Evolutionary conservation across 2,329 filamentous ascomycete species (phyloP), one percentile per base, ranked within the genome.

Genomic region (Blastomyces gilchristii): DNA sequence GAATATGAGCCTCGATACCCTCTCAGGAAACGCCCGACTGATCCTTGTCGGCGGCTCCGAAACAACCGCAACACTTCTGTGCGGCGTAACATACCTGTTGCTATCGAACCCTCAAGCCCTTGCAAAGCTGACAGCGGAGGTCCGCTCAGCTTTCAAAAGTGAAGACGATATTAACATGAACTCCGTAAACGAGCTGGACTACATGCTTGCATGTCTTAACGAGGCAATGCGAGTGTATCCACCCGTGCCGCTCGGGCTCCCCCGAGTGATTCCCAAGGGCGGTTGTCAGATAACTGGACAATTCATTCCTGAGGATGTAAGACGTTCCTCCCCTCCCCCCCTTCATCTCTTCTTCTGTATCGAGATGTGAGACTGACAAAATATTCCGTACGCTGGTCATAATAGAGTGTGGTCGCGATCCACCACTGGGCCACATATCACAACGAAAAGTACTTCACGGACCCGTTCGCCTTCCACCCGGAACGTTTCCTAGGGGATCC

Each of bases 341-440:
- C 9, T 8, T 41, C 11, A 41, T 14, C 39, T 11, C 9, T 18
- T 25, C 3, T 25, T n/a, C n/a, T 22, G 12, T 14, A 3, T n/a
- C 12, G n/a, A 7, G 22, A 41, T 41, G n/a, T 18, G 12, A 22
- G 22, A 58, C 57, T 59, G n/a, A 59, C 41, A 31, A 59, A 28
- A 18, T 11, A 41, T 41, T 22, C 5, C 6, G 18, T 45, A 22
- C 56, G n/a, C n/a, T 5, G 3, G 1, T 22, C n/a, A 22, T 12
- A 16, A 4, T 62, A 80, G 78, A 80, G 76, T 1, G 67, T 69
- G 2, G 73, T 82, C 0, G 72, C 74, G 0, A 71, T 81, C 0
- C 74, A 76, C 53, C 79, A 82, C 45, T 80, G 73, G 68, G 72
- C 79, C 1, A 71, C 78, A n/a, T 78, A 78, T 65, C 77, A 77